phyloP scores from a whole-genome alignment of 345 rosid species.

The Theobroma cacao region DNA sequence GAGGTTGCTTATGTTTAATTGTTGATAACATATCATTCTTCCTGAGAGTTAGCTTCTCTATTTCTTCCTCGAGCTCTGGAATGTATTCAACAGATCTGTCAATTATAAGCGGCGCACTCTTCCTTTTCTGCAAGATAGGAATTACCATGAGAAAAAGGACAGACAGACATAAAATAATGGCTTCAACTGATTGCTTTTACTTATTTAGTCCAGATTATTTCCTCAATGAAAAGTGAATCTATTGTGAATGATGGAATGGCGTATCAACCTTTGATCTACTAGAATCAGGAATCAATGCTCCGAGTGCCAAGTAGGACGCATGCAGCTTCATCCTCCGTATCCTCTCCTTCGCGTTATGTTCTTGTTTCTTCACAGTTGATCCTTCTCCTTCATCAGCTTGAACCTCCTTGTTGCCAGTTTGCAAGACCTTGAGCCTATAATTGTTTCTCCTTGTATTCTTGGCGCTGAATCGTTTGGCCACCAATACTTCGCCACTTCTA shows the following conservation, averaged over 20 bases:
- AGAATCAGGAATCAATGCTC: slow-evolving; percentile 31
- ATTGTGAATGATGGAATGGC: no score
- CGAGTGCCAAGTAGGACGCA: slow-evolving; percentile 31
- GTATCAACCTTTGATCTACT: slow-evolving; percentile 37
- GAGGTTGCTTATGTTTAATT: neutral
- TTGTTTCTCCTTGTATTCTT: neutral
- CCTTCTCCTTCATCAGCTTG: slow-evolving; percentile 5
- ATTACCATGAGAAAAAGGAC: neutral
- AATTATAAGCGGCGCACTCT: slow-evolving; percentile 26
- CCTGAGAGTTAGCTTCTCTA: slow-evolving; percentile 23
- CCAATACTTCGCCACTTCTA: neutral
- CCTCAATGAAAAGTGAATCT: neutral
- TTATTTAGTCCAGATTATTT: neutral
- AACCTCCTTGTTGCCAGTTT: neutral
- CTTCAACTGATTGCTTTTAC: neutral
- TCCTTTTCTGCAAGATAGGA: slow-evolving; percentile 24
- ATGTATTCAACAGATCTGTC: slow-evolving; percentile 35
- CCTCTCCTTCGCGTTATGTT: slow-evolving; percentile 42
- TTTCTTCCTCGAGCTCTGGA: slow-evolving; percentile 33
- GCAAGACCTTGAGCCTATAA: neutral
- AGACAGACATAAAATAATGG: neutral
- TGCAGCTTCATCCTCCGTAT: slow-evolving; percentile 36
- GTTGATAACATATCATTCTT: slow-evolving; percentile 22
- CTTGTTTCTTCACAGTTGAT: slow-evolving; percentile 18
- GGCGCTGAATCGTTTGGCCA: neutral